Conservation (phyloP, 2,329 filamentous ascomycete species). For the Xylariaceae sp. region DNA sequence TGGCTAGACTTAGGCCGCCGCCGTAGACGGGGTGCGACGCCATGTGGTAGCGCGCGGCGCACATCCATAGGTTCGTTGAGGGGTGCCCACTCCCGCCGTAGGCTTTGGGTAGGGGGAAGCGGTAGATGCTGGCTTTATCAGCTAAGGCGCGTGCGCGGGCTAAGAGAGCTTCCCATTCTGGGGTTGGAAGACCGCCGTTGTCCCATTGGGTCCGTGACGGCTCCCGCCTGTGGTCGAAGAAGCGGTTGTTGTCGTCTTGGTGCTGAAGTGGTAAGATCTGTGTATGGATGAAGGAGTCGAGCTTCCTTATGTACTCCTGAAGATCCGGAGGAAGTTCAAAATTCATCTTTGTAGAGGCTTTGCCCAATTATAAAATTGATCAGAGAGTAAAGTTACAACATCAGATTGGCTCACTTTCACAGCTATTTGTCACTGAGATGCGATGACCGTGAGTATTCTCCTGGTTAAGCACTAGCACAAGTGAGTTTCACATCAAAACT, state of each 20-base stretch:
- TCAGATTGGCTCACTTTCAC: too few species aligned
- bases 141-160: slow-evolving; percentile 45
- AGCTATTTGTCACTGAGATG: too few species aligned
- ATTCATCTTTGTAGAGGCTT: too few species aligned
- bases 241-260: slow-evolving; percentile 55
- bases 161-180: slow-evolving; percentile 57
- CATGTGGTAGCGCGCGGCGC: slow-evolving; percentile 56
- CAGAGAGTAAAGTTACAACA: too few species aligned
- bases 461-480: too few species aligned
- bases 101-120: slow-evolving; percentile 52
- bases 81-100: slow-evolving; percentile 34
- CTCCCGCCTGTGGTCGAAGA: slow-evolving; percentile 63
- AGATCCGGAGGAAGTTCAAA: slow-evolving; percentile 18
- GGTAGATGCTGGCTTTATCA: slow-evolving; percentile 58
- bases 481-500: too few species aligned
- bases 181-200: slow-evolving; percentile 50
- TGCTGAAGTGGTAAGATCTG: slow-evolving; percentile 53
- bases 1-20: slow-evolving; percentile 54
- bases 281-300: slow-evolving; percentile 58
- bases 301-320: slow-evolving; percentile 28
- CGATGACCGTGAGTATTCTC: too few species aligned
- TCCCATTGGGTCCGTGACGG: slow-evolving; percentile 60
- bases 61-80: slow-evolving; percentile 59
- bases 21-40: slow-evolving; percentile 45
- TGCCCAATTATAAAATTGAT: too few species aligned